Base-by-base conservation (phyloP, 768 basidiomycete genomes). In the Fomitopsis pulvina region DNA sequence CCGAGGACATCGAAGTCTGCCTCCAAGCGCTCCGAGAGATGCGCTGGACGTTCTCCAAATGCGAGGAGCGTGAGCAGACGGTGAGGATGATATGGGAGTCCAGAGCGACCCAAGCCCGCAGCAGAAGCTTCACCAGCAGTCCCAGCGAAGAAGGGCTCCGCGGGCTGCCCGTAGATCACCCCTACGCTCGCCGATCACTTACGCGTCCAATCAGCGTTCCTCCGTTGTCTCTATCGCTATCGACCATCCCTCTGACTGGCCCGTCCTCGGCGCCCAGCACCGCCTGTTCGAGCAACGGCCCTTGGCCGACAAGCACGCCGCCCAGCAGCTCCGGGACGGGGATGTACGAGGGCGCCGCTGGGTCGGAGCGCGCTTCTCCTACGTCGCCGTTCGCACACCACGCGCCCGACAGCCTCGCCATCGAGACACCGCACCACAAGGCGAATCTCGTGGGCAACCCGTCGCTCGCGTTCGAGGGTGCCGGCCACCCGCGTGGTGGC, bases 31-130 rank as follows among this genome's bases (percentile, higher is more conserved):
- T 95, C n/a, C 65, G 77, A 3, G 81, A 87, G 60, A 87, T 93
- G 78, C 78, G 81, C 10, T 96, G 92, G 92, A 77, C 74, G 4
- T 85, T 78, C 63, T 84, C 84, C 5, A 83, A 81, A 61, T 82
- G 78, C 50, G 81, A 85, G 52, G 89, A 91, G 59, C 73, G 81
- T 30, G 78, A 81, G 59, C 79, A 80, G 50, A 79, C 78, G 0
- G 69, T 90, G 41, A 74, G 72, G 50, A 62, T 65, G 24, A 64
- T 74, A 41, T 77, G 74, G 74, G 69, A 75, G 41, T 54, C 56
- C 11, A 54, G 60, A 22, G 40, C 50, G 32, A 38, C 54, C 26
- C 60, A 59, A 48, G 40, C 51, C 11, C 54, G 52, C 9, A 53
- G 50, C 3, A 52, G 57, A 12, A 51, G 48, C 45, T 53, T 53